phyloP scores from a whole-genome alignment of 2,329 filamentous ascomycete genomes.

The Ascochyta lentis region DNA sequence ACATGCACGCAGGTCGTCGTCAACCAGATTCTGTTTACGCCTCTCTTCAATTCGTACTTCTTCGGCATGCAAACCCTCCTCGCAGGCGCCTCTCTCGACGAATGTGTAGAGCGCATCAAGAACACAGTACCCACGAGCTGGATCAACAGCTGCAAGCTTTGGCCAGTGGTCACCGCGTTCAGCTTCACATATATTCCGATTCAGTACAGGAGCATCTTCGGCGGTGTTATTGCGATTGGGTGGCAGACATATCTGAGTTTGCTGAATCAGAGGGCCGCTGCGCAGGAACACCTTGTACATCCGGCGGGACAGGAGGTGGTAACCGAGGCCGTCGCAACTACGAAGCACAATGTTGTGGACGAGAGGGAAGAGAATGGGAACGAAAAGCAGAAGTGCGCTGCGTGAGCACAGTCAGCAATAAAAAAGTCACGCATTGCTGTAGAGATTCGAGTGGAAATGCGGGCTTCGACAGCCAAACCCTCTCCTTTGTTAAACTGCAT shows the following conservation, averaged over 20 bases:
- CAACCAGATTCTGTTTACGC: conserved; percentile 82
- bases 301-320: neutral
- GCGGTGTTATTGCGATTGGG: conserved; percentile 76
- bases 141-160: conserved; percentile 82
- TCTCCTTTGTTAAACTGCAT: conserved; percentile 21
- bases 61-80: conserved; percentile 59
- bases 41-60: conserved; percentile 62
- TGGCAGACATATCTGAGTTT: conserved; percentile 93
- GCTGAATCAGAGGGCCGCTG: conserved; percentile 76
- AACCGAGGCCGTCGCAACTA: conserved; percentile 1
- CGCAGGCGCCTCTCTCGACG: conserved; percentile 66
- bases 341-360: neutral
- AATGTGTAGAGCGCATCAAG: conserved; percentile 73
- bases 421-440: neutral
- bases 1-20: conserved; percentile 63
- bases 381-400: conserved; percentile 26
- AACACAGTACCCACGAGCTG: conserved; percentile 79
- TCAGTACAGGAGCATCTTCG: conserved; percentile 81
- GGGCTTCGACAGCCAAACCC: neutral
- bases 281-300: conserved; percentile 52
- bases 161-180: conserved; percentile 86
- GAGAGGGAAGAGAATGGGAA: conserved; percentile 5
- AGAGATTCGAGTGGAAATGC: neutral
- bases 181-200: conserved; percentile 83
- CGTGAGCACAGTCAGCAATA: neutral